Conservation (phyloP, 495 filamentous ascomycete species). For the Amniculicola lignicola region DNA sequence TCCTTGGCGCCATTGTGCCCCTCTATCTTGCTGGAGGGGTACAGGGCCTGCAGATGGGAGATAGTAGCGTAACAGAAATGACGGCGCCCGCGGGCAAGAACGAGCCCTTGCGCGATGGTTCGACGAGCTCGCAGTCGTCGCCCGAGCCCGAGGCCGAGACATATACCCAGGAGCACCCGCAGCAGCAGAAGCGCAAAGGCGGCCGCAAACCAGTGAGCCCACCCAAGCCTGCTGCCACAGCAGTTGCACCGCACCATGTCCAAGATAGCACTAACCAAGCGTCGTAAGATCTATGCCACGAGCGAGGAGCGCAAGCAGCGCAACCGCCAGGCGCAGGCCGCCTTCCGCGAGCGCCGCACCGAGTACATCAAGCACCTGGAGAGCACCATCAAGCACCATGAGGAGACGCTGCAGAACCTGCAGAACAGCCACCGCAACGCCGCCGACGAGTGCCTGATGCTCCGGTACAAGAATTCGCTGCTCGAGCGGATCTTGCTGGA, state of each 20-base stretch:
- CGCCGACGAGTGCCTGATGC: constrained; percentile 96
- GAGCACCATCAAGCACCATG: constrained; percentile 94
- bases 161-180: constrained; percentile 55
- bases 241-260: constrained; percentile 31
- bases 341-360: constrained; percentile 91
- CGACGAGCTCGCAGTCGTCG: constrained; percentile 42
- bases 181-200: constrained; percentile 87
- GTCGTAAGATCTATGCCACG: constrained; percentile 84
- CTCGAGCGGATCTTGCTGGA: constrained; percentile 92
- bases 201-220: constrained; percentile 87
- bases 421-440: constrained; percentile 93
- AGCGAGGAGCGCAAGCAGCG: constrained; percentile 98
- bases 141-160: constrained; percentile 59
- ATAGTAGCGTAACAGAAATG: constrained; percentile 38
- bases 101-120: constrained; percentile 36
- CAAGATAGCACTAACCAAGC: constrained; percentile 34
- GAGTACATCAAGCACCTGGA: constrained; percentile 99
- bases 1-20: constrained; percentile 32
- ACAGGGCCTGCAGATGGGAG: constrained; percentile 40
- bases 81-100: constrained; percentile 39
- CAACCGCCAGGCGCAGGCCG: constrained; percentile 94
- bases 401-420: constrained; percentile 83
- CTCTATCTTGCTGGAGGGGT: constrained; percentile 30
- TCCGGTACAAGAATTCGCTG: constrained; percentile 96
- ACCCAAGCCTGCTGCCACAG: constrained; percentile 33